Evolutionary conservation across 116 monocot genomes (phyloP), one percentile per base, ranked within the genome.

Genomic region (Zostera marina): DNA sequence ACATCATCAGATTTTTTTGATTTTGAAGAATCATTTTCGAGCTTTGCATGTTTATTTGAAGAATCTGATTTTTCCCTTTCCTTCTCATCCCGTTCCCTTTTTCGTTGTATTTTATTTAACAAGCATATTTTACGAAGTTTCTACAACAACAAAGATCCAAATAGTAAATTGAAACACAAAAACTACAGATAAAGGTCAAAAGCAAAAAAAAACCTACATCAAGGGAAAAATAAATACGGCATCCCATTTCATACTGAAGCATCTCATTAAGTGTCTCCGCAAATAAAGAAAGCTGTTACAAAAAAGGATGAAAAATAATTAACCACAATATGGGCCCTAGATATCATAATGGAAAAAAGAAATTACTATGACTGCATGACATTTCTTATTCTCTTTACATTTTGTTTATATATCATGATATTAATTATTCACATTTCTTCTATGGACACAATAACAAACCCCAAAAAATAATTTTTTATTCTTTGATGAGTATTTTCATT

Each of bases 201-300:
- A 9, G 42, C 32, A 41, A 12, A 58, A 26, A 7, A n/a, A 22
- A 66, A 23, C 13, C 13, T 75, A 99, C 99, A 91, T 91, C 75
- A 64, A 91, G 87, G 74, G 87, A 99, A 24, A 73, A 71, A 44
- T 91, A 67, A 41, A 99, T 57, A 7, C 79, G 76, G 48, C 81
- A 83, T 8, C 91, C 99, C 99, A 99, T 99, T 65, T 90, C 70
- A 63, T 83, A 87, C 60, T 99, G 99, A 58, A 99, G 72, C 98
- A 99, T 81, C 74, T 99, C 98, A 72, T 79, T 74, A n/a, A 99
- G 55, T 7, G 98, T 68, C 68, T 99, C 91, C 0, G 98, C 98
- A 87, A 90, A 99, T 15, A 99, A 65, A 32, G 98, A 99, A 65
- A 99, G 79, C 98, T 99, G 69, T 57, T 67, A 51, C 48, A 73